Conservation (phyloP, 1,284 basidiomycete species). For the Nidula niveotomentosa region DNA sequence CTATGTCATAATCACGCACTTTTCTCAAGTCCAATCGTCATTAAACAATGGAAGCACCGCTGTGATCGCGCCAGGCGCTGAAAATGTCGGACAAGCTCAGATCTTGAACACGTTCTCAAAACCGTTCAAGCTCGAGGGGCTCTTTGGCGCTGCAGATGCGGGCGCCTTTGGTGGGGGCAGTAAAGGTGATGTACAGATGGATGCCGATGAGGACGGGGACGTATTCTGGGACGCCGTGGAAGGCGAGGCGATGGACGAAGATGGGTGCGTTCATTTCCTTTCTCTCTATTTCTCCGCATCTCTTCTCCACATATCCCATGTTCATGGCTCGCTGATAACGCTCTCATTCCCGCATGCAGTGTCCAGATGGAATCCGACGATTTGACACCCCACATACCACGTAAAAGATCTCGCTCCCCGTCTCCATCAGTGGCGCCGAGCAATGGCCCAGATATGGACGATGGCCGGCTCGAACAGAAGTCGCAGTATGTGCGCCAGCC, state of each 20-base stretch:
- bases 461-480: slow-evolving; percentile 9
- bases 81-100: slow-evolving; percentile 72
- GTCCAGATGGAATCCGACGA: slow-evolving; percentile 44
- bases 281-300: background rate
- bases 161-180: slow-evolving; percentile 57
- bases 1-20: too few relatives aligned
- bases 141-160: slow-evolving; percentile 76
- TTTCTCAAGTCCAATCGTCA: too few relatives aligned
- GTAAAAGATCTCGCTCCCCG: slow-evolving; percentile 43
- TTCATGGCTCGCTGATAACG: too few relatives aligned
- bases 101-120: slow-evolving; percentile 67
- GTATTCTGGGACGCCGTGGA: slow-evolving; percentile 30
- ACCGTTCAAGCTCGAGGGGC: slow-evolving; percentile 72
- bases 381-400: slow-evolving; percentile 29
- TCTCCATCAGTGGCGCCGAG: slow-evolving; percentile 19
- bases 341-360: slow-evolving; percentile 7
- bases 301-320: too few relatives aligned
- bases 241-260: slow-evolving; percentile 46
- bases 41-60: slow-evolving; percentile 9
- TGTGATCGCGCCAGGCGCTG: slow-evolving; percentile 63
- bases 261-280: slow-evolving; percentile 34
- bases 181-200: slow-evolving; percentile 29
- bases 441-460: slow-evolving; percentile 11
- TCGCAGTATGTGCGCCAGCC: slow-evolving; percentile 39
- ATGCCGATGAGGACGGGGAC: slow-evolving; percentile 37